Percentiles rank a stretch among this genome's conserved stretches.
These are phyloP conservation scores for Gaertneriomyces semiglobifer DNA, from an alignment of 192 early-diverging fungal species.

Conservation along the genomic window DNA sequence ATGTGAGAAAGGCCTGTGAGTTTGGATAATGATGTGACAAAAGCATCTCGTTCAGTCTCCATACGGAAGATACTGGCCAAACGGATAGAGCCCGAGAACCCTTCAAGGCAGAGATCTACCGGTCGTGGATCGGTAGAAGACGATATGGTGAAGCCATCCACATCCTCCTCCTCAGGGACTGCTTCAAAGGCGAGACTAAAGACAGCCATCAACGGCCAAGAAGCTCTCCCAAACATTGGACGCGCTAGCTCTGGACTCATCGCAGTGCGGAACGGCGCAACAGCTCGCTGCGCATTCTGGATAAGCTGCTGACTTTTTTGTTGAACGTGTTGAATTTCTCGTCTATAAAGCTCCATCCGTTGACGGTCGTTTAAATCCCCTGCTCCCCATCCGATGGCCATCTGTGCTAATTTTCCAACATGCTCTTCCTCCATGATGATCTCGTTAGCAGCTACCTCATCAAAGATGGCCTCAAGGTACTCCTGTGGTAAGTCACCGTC, in stretches of 20 bases:
- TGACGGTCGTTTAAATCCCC: constrained; percentile 44
- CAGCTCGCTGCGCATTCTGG: constrained; percentile 13
- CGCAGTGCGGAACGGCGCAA: constrained; percentile 43
- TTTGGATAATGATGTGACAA: constrained; percentile 85
- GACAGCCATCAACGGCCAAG: constrained; percentile 57
- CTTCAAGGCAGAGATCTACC: constrained; percentile 68
- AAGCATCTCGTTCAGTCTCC: constrained; percentile 86
- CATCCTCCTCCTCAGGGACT: constrained; percentile 34
- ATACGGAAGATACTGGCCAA: constrained; percentile 80
- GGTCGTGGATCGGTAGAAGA: constrained; percentile 37
- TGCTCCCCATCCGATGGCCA: constrained; percentile 54
- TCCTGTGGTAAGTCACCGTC: constrained; percentile 71
- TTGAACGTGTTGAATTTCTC: constrained; percentile 53
- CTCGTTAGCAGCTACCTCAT: constrained; percentile 78
- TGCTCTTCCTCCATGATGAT: constrained; percentile 93
- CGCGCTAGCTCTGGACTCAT: constrained; percentile 43
- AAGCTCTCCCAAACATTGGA: constrained; percentile 54
- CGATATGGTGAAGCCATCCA: background rate
- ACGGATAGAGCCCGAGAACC: constrained; percentile 77
- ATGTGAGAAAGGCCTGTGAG: constrained; percentile 83
- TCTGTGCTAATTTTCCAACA: constrained; percentile 50
- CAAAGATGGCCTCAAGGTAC: constrained; percentile 70
- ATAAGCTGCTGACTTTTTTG: constrained; percentile 55
- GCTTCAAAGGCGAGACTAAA: constrained; percentile 55
- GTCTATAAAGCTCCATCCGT: constrained; percentile 49